Base-by-base conservation (phyloP, 495 filamentous ascomycete genomes). In the Penicillium simplicissimum region DNA sequence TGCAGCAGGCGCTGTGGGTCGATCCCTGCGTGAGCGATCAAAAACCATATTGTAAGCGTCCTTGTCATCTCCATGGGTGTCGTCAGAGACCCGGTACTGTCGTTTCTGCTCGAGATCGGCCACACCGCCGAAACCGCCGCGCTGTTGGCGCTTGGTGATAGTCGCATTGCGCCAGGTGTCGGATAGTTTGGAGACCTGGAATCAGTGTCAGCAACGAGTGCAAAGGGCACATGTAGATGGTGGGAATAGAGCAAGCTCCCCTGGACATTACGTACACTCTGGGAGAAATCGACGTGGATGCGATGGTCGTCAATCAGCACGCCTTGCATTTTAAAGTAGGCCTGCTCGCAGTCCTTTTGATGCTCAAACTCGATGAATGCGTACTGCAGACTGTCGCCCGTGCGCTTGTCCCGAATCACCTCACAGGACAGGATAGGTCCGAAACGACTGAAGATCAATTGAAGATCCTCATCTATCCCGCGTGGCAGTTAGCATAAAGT, bases 231-330 rank as follows among this genome's bases (percentile, higher is more conserved):
- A 14, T 37, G 19, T 42, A 21, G 34, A 36, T 28, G 9, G 19
- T 14, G 37, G 5, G 8, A 13, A n/a, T 15, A 17, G 1, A 10
- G 25, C 17, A 23, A 8, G n/a, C 34, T 19, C 17, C 6, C 37
- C 23, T 21, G 47, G 47, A 28, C n/a, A 19, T 3, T 1, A 71
- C 81, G 64, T 71, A 95, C 95, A 73, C 92, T 96, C 74, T 98
- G 95, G 34, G 93, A 96, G 77, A 98, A 98, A 72, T 98, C 95
- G 52, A 98, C 96, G 73, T 98, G 95, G 58, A 98, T 98, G 37
- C 95, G 90, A 60, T 97, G 93, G 69, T 98, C 95, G 65, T 98
- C 95, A 69, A 98, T 98, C 59, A 98, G 77, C 8, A 97, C 93
- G 6, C 87, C 88, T 71, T 98, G 90, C 95, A 98, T 98, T 77